These are phyloP conservation scores for Purpureocillium lavendulum DNA, from an alignment of 2,329 filamentous ascomycete species.

Conservation along the genomic window DNA sequence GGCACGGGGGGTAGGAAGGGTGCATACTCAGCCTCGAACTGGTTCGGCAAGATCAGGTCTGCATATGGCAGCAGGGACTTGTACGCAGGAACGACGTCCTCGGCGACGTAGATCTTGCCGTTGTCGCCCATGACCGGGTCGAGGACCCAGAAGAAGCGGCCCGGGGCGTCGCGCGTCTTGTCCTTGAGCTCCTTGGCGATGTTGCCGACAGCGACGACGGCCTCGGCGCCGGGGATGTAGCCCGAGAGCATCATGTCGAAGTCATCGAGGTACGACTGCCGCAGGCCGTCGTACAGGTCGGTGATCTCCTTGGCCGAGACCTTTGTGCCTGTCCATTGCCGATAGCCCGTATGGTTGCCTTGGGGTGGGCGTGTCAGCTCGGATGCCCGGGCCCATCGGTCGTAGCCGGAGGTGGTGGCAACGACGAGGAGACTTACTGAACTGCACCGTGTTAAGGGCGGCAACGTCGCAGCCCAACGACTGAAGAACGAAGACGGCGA, in stretches of 20 bases:
- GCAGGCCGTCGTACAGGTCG: slow-evolving; percentile 76
- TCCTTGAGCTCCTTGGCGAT: slow-evolving; percentile 75
- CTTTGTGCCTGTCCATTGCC: slow-evolving; percentile 77
- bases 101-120: slow-evolving; percentile 80
- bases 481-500: slow-evolving; percentile 92
- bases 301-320: slow-evolving; percentile 75
- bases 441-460: slow-evolving; percentile 92
- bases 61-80: slow-evolving; percentile 70
- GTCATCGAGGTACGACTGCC: slow-evolving; percentile 73
- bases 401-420: slow-evolving; percentile 10
- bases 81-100: slow-evolving; percentile 88
- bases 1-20: too few relatives aligned
- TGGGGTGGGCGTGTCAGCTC: too few relatives aligned
- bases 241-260: slow-evolving; percentile 95
- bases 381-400: too few relatives aligned
- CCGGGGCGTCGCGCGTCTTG: slow-evolving; percentile 52
- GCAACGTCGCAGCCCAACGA: slow-evolving; percentile 89
- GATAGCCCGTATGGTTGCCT: slow-evolving; percentile 96
- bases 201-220: slow-evolving; percentile 72
- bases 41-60: slow-evolving; percentile 89
- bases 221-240: slow-evolving; percentile 82
- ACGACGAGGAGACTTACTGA: slow-evolving; percentile 55
- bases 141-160: slow-evolving; percentile 91
- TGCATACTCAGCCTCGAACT: slow-evolving; percentile 89
- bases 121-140: slow-evolving; percentile 99